Evolutionary conservation across 208 protist species (phyloP).

Genomic region (Leishmania braziliensis): DNA sequence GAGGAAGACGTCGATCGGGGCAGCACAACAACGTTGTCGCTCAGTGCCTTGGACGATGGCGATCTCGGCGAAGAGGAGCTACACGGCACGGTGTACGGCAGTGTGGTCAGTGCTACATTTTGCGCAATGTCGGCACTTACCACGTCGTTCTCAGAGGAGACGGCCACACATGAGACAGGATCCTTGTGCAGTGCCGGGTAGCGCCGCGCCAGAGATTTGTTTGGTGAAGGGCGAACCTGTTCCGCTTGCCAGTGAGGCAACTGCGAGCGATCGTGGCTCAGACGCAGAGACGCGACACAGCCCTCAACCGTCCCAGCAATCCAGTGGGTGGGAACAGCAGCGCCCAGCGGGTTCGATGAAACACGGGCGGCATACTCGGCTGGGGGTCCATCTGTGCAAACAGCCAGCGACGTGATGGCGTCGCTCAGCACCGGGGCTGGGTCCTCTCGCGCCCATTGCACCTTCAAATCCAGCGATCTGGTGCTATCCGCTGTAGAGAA

Average conservation of each 20-base stretch:
- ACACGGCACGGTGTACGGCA: constrained; percentile 29
- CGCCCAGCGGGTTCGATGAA: constrained; percentile 38
- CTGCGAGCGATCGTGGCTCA: constrained; percentile 4
- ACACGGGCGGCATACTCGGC: constrained; percentile 2
- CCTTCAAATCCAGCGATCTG: constrained; percentile 19
- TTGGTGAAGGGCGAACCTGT: constrained; percentile 20
- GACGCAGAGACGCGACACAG: constrained; percentile 36
- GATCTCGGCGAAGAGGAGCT: neutral
- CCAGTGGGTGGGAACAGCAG: constrained; percentile 53
- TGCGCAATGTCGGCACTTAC: constrained; percentile 83
- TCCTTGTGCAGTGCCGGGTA: constrained; percentile 67
- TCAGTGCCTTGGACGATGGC: neutral
- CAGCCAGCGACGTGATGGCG: constrained; percentile 53
- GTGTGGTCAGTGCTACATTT: constrained; percentile 66
- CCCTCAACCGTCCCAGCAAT: constrained; percentile 74
- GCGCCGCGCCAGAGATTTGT: constrained; percentile 13
- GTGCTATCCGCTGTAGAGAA: neutral
- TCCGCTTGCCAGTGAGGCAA: constrained; percentile 6
- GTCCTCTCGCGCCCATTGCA: constrained; percentile 20
- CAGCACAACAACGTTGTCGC: neutral
- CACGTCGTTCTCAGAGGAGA: constrained; percentile 69
- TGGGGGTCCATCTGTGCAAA: neutral
- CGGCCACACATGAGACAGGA: constrained; percentile 75
- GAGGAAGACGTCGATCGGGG: constrained; percentile 10
- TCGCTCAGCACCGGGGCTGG: constrained; percentile 51